Conservation (phyloP, 306 rosid species). For the Aeschynomene evenia region DNA sequence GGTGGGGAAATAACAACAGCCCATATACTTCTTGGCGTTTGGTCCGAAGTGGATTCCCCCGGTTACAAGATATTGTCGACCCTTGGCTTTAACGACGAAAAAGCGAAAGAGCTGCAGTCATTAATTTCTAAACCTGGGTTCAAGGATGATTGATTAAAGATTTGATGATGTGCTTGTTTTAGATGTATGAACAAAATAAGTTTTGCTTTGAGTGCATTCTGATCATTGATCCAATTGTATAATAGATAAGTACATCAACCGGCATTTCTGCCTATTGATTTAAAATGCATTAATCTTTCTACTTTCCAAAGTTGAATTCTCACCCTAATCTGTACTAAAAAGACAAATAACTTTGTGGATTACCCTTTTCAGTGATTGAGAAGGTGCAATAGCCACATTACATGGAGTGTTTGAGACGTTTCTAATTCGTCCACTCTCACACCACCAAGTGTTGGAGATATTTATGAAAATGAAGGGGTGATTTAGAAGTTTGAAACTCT, state of each 20-base stretch:
- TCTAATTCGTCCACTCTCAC: background rate
- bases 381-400: background rate
- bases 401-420: background rate
- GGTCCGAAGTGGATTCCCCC: slow-evolving; percentile 48
- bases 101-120: slow-evolving; percentile 50
- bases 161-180: background rate
- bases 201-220: slow-evolving; percentile 6
- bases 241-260: background rate
- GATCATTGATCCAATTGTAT: slow-evolving; percentile 8
- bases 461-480: background rate
- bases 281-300: background rate
- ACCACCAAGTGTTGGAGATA: background rate
- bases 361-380: background rate
- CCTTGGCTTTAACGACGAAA: slow-evolving; percentile 51
- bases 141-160: slow-evolving; percentile 46
- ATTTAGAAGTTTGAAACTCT: background rate
- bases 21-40: slow-evolving; percentile 53
- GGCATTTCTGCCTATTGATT: slow-evolving; percentile 5
- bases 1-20: slow-evolving; percentile 50
- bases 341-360: background rate
- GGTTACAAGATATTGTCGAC: slow-evolving; percentile 50
- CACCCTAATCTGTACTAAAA: background rate
- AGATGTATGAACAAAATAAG: background rate
- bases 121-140: slow-evolving; percentile 40
- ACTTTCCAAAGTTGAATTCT: background rate